A percentile compares a stretch with the other conserved stretches of the same genome.
phyloP scores from a whole-genome alignment of 495 filamentous ascomycete species.

The Podospora appendiculata region DNA sequence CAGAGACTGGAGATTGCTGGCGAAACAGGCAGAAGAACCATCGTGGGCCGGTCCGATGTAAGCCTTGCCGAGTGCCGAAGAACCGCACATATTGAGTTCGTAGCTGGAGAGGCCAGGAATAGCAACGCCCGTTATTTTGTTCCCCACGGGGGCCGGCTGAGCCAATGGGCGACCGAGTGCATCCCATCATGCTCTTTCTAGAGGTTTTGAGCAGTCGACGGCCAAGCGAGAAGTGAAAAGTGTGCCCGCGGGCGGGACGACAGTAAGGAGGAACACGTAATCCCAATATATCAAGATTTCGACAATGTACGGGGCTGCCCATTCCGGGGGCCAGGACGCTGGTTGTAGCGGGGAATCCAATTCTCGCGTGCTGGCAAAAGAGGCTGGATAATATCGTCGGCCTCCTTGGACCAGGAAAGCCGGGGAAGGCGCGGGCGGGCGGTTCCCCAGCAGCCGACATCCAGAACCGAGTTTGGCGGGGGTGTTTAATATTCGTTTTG shows the following conservation, averaged over 20 bases:
- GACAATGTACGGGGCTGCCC: conserved; percentile 8
- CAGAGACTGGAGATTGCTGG: background rate
- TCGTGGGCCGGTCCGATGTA: background rate
- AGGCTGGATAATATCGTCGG: conserved; percentile 17
- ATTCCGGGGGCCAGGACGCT: conserved; percentile 18
- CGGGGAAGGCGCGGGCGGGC: background rate
- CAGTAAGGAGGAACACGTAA: conserved; percentile 23
- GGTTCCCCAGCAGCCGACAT: conserved; percentile 6
- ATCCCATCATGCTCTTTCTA: conserved; percentile 10
- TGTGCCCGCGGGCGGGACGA: conserved; percentile 6
- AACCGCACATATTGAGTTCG: conserved; percentile 18
- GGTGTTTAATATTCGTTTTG: background rate
- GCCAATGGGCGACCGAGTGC: conserved; percentile 12
- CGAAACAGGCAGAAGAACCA: conserved; percentile 13
- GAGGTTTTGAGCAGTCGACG: conserved; percentile 1
- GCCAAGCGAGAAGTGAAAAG: conserved; percentile 7
- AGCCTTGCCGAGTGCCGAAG: conserved; percentile 24
- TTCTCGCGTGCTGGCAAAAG: conserved; percentile 23
- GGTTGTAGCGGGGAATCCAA: conserved; percentile 15
- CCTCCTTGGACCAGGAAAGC: conserved; percentile 19
- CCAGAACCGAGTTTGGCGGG: conserved; percentile 3
- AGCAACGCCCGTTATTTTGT: conserved; percentile 10
- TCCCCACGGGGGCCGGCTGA: conserved; percentile 16
- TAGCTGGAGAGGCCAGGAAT: conserved; percentile 14
- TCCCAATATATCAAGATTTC: conserved; percentile 22